Percentiles rank a stretch among this genome's conserved stretches.
Conservation (phyloP, 2,329 filamentous ascomycete genomes). For the Podosphaera leucotricha region DNA sequence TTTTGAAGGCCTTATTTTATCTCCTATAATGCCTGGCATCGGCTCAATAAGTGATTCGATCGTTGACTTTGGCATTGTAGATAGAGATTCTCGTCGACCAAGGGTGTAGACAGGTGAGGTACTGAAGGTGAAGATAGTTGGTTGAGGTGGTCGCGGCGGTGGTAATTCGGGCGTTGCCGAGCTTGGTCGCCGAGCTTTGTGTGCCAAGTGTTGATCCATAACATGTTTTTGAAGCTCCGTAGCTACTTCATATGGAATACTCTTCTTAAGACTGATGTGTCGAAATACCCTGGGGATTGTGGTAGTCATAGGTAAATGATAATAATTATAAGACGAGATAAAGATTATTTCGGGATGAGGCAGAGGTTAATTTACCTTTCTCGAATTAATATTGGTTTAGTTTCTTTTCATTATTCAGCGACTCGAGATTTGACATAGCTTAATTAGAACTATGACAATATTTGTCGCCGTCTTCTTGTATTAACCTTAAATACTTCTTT, state of each 20-base stretch:
- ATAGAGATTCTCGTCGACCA: slow-evolving; percentile 49
- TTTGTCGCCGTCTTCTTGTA: too few species aligned
- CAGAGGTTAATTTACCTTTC: too few species aligned
- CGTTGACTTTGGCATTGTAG: slow-evolving; percentile 21
- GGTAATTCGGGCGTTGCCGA: slow-evolving; percentile 13
- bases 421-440: too few species aligned
- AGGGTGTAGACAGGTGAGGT: slow-evolving; percentile 71
- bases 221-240: slow-evolving; percentile 31
- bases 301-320: too few species aligned
- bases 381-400: too few species aligned
- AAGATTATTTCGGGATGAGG: too few species aligned
- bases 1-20: not conserved
- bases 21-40: not conserved
- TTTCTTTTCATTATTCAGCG: too few species aligned
- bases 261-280: slow-evolving; percentile 33
- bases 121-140: slow-evolving; percentile 61
- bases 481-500: too few species aligned
- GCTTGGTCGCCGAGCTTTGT: slow-evolving; percentile 23
- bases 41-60: slow-evolving; percentile 15
- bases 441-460: too few species aligned
- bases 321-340: too few species aligned
- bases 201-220: slow-evolving; percentile 31
- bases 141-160: slow-evolving; percentile 25
- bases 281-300: slow-evolving; percentile 18
- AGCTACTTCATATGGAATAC: slow-evolving; percentile 30